Base-by-base conservation (phyloP, 1,284 basidiomycete genomes). In the Cryptococcus maquisensis region DNA sequence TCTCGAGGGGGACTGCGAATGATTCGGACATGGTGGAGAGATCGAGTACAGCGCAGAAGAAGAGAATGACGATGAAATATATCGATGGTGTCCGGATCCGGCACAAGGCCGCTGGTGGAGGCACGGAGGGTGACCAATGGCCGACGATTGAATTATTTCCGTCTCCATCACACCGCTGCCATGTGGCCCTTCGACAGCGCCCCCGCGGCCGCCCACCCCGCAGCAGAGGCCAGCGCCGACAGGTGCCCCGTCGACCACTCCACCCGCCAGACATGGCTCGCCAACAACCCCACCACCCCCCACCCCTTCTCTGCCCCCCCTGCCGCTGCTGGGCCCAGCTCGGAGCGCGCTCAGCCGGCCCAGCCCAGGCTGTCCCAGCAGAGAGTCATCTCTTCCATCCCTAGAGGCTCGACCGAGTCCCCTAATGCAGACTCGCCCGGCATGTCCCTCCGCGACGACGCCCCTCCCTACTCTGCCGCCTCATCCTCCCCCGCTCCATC, bases 381-480 rank as follows among this genome's bases (percentile, higher is more conserved):
- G 10, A 85, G 94, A 57, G 87, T 90, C 68, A 81, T 84, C 26
- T 97, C 94, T 5, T 89, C 90, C 15, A 98, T 98, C 70, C 95
- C 94, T 8, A 84, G 86, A 37, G 66, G 46, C n/a, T 40, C 46
- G 13, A 28, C 49, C 58, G 43, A 56, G 56, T n/a, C 54, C 60
- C 6, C 38, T 51, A 3, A 32, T 37, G 36, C 36, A 28, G n/a
- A 32, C 18, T 40, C 50, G 21, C 44, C 41, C 26, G 16, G 20
- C 50, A 3, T 45, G 52, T 18, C 28, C 56, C 20, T 28, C 55
- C 18, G 38, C 60, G 21, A 28, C 53, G 1, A 43, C 59, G 18
- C 39, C 54, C 24, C 41, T 40, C 7, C 21, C n/a, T 49, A 46
- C 35, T 48, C 44, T 20, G 12, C 16, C 18, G n/a, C 49, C 12